A percentile compares a stretch with the other conserved stretches of the same genome.
These are phyloP conservation scores for Alternaria ethzedia DNA, from an alignment of 2,329 filamentous ascomycete species.

Conservation along the genomic window DNA sequence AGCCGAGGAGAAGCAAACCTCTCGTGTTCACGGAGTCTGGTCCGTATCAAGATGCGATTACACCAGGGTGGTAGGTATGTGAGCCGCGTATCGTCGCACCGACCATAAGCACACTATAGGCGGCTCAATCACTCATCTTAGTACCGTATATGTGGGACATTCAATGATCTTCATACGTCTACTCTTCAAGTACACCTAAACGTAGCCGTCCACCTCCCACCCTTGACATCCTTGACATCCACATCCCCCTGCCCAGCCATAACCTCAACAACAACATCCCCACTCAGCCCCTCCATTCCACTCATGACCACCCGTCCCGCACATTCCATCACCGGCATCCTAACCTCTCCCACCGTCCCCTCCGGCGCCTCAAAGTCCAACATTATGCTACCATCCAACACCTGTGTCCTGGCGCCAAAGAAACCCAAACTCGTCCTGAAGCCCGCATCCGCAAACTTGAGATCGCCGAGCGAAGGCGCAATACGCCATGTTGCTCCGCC, in stretches of 20 bases:
- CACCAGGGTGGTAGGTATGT: neutral
- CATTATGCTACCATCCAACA: constrained; percentile 20
- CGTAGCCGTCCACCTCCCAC: constrained; percentile 31
- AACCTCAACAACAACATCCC: constrained; percentile 25
- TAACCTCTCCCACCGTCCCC: constrained; percentile 40
- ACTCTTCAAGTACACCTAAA: constrained; percentile 13
- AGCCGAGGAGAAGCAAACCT: neutral
- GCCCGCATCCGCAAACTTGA: constrained; percentile 47
- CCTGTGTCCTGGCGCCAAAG: constrained; percentile 43
- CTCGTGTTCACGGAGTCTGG: neutral
- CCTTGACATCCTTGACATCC: constrained; percentile 20
- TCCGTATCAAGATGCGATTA: neutral
- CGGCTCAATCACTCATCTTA: neutral
- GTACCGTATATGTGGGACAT: neutral
- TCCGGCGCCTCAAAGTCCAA: constrained; percentile 39
- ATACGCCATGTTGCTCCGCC: constrained; percentile 48
- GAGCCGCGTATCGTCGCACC: neutral
- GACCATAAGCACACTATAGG: neutral
- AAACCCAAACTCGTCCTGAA: constrained; percentile 47
- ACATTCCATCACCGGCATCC: constrained; percentile 28
- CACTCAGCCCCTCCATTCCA: constrained; percentile 20
- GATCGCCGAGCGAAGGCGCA: constrained; percentile 45
- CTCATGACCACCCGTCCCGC: constrained; percentile 27
- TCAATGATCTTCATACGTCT: neutral
- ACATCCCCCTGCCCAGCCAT: constrained; percentile 18